phyloP scores from a whole-genome alignment of 179 eudicot species.

The Amaranthus tricolor region DNA sequence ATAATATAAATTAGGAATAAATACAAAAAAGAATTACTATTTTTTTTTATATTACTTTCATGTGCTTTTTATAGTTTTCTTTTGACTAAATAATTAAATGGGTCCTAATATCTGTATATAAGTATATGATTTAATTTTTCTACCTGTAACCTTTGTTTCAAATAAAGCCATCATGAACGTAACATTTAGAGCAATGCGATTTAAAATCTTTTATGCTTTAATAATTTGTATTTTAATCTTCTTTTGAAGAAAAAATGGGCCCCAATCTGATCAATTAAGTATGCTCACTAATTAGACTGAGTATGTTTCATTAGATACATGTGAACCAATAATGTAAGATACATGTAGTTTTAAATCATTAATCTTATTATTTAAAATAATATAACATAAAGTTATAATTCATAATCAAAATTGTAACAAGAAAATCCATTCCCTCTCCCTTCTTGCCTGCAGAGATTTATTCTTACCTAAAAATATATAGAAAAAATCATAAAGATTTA shows the following conservation, averaged over 20 bases:
- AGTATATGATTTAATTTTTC: background rate
- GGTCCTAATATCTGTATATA: background rate
- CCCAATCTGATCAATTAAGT: constrained; percentile 2
- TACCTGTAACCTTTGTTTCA: background rate
- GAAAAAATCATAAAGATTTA: too few relatives aligned
- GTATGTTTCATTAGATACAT: constrained; percentile 5
- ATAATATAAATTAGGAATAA: too few relatives aligned
- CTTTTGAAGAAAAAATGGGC: constrained; percentile 1
- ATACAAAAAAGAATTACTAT: background rate
- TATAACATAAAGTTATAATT: too few relatives aligned
- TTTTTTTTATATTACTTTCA: background rate
- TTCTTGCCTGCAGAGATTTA: too few relatives aligned
- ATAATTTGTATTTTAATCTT: background rate
- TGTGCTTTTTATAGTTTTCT: background rate
- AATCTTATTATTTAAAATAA: too few relatives aligned
- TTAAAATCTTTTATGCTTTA: background rate
- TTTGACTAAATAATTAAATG: background rate
- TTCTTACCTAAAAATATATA: too few relatives aligned
- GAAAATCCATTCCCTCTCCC: too few relatives aligned
- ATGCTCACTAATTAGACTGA: background rate
- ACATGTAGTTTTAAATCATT: too few relatives aligned
- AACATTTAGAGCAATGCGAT: background rate
- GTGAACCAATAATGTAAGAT: too few relatives aligned
- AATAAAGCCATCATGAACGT: background rate
- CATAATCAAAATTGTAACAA: too few relatives aligned